These are phyloP conservation scores for Kentomonas sorsogonicus DNA, from an alignment of 208 protist genomes.

Conservation along the genomic window DNA sequence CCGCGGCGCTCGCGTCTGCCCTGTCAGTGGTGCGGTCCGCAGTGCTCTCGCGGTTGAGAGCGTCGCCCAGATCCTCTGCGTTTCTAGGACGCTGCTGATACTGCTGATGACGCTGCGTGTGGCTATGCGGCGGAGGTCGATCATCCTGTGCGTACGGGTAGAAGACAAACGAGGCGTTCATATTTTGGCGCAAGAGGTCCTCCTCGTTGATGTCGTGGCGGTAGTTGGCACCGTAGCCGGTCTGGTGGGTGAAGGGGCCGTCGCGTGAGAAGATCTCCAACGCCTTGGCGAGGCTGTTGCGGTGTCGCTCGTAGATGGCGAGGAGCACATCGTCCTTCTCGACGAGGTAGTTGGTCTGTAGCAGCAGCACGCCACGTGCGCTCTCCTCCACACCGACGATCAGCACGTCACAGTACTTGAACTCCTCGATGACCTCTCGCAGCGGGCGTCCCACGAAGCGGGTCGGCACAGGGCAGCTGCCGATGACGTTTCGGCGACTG, in stretches of 20 bases:
- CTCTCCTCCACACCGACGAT: slow-evolving; percentile 69
- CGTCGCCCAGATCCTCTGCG: no score
- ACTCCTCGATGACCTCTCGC: slow-evolving; percentile 27
- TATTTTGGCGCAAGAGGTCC: slow-evolving; percentile 28
- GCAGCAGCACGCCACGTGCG: slow-evolving; percentile 39
- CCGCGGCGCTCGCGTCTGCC: background rate
- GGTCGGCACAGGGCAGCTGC: slow-evolving; percentile 48
- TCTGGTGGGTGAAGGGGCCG: slow-evolving; percentile 22
- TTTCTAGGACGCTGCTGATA: no score
- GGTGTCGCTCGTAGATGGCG: slow-evolving; percentile 51
- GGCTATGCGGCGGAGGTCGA: slow-evolving; percentile 11
- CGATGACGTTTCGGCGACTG: slow-evolving; percentile 68
- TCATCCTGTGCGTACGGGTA: slow-evolving; percentile 66
- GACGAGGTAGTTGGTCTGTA: slow-evolving; percentile 60
- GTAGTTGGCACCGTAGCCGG: slow-evolving; percentile 27
- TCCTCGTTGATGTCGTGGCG: slow-evolving; percentile 27
- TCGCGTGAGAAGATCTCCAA: slow-evolving; percentile 36
- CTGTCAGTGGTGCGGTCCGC: background rate
- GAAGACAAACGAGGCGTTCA: slow-evolving; percentile 55
- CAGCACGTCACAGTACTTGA: slow-evolving; percentile 66
- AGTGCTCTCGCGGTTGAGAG: background rate
- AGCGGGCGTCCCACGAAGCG: slow-evolving; percentile 48
- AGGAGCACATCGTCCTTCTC: slow-evolving; percentile 54
- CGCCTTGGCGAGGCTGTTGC: slow-evolving; percentile 41
- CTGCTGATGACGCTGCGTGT: no score